Evolutionary conservation across 2,329 filamentous ascomycete genomes (phyloP).

Genomic region (Cercospora nicotianae): DNA sequence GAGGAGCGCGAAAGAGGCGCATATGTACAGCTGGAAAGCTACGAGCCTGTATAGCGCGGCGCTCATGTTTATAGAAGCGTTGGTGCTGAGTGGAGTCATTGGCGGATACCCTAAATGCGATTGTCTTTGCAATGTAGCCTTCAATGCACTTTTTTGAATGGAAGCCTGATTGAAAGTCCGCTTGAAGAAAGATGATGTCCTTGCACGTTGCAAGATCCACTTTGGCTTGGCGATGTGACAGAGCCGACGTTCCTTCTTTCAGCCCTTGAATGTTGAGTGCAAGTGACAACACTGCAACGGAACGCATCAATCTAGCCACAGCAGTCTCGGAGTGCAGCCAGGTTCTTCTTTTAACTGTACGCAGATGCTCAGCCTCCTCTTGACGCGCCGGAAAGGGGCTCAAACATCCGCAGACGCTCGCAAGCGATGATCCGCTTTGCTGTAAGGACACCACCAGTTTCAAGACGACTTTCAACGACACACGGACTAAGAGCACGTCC

Average conservation of each 20-base stretch:
- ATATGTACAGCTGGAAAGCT: slow-evolving; percentile 49
- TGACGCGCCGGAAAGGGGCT: slow-evolving; percentile 18
- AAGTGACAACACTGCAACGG: neutral
- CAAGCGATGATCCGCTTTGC: slow-evolving; percentile 10
- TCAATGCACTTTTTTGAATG: neutral
- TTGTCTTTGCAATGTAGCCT: neutral
- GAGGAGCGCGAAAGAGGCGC: slow-evolving; percentile 41
- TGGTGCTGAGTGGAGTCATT: slow-evolving; percentile 7
- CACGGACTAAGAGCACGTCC: neutral
- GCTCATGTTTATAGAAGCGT: neutral
- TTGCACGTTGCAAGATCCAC: neutral
- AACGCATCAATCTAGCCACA: neutral
- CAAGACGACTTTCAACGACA: neutral
- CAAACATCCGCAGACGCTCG: slow-evolving; percentile 31
- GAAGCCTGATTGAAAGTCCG: neutral
- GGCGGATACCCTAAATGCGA: slow-evolving; percentile 9
- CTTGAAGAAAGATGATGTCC: neutral
- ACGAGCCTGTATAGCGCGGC: slow-evolving; percentile 15
- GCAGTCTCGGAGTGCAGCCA: neutral
- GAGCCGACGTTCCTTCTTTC: neutral
- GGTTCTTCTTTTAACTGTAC: neutral
- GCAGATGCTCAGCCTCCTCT: slow-evolving; percentile 14
- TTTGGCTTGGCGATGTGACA: neutral
- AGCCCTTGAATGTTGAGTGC: neutral
- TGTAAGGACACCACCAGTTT: neutral